These are phyloP conservation scores for Kwoniella heveanensis DNA, from an alignment of 768 basidiomycete species.

Conservation along the genomic window DNA sequence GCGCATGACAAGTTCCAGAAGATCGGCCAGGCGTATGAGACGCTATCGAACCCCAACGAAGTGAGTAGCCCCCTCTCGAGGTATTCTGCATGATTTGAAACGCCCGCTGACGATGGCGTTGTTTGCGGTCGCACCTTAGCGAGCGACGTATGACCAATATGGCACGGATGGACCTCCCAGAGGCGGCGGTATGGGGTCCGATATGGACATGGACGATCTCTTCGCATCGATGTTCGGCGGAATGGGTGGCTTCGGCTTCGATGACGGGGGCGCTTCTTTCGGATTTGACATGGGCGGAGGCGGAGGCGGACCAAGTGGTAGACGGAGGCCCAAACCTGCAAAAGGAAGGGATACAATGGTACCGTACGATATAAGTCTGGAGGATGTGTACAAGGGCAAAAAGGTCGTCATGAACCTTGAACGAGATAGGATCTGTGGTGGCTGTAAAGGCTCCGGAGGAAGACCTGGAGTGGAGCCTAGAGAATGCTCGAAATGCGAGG, in stretches of 20 bases:
- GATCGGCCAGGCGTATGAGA: conserved; percentile 72
- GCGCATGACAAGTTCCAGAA: conserved; percentile 84
- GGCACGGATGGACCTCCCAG: conserved; percentile 45
- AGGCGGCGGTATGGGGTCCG: conserved; percentile 57
- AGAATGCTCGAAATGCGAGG: conserved; percentile 76
- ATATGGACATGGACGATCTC: conserved; percentile 55
- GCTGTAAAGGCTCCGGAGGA: conserved; percentile 86
- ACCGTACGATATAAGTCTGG: conserved; percentile 76
- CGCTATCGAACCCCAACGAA: conserved; percentile 47
- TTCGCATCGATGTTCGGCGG: conserved; percentile 56
- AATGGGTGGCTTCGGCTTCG: conserved; percentile 68
- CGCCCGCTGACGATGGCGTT: conserved; percentile 2
- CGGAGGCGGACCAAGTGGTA: conserved; percentile 12
- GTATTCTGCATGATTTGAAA: background rate
- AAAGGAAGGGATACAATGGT: conserved; percentile 38
- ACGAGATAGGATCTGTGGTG: conserved; percentile 73
- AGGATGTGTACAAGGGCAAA: conserved; percentile 91
- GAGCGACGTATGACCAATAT: conserved; percentile 50
- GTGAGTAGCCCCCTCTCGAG: conserved; percentile 28
- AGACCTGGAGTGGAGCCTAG: conserved; percentile 82
- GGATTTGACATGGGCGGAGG: conserved; percentile 60
- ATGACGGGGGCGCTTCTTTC: conserved; percentile 63
- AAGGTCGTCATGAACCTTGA: conserved; percentile 85
- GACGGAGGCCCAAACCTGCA: conserved; percentile 29
- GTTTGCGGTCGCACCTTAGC: conserved; percentile 16